These are phyloP conservation scores for Phytophthora pistaciae DNA, from an alignment of 352 stramenopile genomes.

Conservation along the genomic window DNA sequence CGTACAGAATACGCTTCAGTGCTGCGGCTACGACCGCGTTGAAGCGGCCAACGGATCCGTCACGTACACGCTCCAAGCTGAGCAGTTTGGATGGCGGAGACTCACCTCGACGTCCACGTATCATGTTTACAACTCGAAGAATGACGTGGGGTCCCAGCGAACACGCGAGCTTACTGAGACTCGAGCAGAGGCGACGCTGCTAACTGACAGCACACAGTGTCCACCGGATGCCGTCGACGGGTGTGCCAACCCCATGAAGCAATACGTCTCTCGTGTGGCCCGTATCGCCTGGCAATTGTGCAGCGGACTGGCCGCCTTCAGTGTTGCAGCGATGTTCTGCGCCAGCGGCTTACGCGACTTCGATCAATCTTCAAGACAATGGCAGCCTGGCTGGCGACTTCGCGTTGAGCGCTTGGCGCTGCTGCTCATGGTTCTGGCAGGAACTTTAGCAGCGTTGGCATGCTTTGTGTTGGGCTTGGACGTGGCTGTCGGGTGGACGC, in stretches of 20 bases:
- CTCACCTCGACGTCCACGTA: constrained; percentile 28
- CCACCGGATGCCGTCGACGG: constrained; percentile 18
- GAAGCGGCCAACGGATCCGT: constrained; percentile 39
- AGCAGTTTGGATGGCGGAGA: constrained; percentile 43
- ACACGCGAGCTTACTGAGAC: constrained; percentile 27
- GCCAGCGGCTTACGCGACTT: constrained; percentile 13
- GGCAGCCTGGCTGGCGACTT: constrained; percentile 29
- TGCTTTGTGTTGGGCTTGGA: constrained; percentile 52
- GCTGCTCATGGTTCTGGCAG: constrained; percentile 32
- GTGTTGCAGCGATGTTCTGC: constrained; percentile 26
- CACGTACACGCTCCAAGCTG: constrained; percentile 42
- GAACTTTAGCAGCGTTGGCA: constrained; percentile 38
- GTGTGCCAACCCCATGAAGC: constrained; percentile 44
- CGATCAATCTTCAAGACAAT: constrained; percentile 11
- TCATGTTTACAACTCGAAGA: constrained; percentile 23
- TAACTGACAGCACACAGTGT: constrained; percentile 9
- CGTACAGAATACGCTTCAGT: constrained; percentile 57
- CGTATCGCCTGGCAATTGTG: constrained; percentile 33
- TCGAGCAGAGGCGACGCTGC: constrained; percentile 7
- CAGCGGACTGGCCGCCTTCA: constrained; percentile 18
- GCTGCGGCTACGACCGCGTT: constrained; percentile 55
- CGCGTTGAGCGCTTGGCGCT: constrained; percentile 12
- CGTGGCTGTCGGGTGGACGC: constrained; percentile 38
- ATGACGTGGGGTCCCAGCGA: background rate
- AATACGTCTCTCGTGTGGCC: constrained; percentile 39